Conservation (phyloP, 139 green algal genomes). For the Chlorella sp. region DNA sequence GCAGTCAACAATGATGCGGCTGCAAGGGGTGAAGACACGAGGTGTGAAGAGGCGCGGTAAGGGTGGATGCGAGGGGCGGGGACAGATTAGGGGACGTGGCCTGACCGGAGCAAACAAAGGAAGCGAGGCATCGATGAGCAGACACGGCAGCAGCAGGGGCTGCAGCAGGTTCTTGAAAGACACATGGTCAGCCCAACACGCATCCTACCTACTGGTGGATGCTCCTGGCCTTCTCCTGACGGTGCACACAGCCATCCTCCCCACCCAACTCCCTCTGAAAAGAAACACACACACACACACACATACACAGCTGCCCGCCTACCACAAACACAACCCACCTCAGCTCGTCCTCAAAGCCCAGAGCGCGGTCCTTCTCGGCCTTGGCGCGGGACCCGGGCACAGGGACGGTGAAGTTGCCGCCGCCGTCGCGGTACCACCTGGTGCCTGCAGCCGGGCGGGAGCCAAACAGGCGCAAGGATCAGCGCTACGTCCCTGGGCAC, state of each 20-base stretch:
- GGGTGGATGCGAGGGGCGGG: too few relatives aligned
- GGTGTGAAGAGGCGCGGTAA: neutral
- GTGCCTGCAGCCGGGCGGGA: conserved; percentile 44
- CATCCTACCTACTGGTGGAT: neutral
- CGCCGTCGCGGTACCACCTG: conserved; percentile 87
- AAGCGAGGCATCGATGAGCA: neutral
- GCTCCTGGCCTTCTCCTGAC: too few relatives aligned
- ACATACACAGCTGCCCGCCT: neutral
- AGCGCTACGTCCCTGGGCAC: too few relatives aligned
- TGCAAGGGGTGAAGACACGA: neutral
- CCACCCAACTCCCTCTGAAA: too few relatives aligned
- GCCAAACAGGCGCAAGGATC: too few relatives aligned
- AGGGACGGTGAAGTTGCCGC: conserved; percentile 82
- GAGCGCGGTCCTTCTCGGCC: neutral
- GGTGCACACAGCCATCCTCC: too few relatives aligned
- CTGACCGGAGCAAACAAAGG: neutral
- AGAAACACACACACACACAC: neutral
- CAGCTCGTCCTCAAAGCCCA: conserved; percentile 65
- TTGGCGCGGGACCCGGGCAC: conserved; percentile 58
- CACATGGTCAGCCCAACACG: neutral
- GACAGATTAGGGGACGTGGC: neutral
- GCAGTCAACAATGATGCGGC: conserved; percentile 78
- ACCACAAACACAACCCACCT: conserved; percentile 14
- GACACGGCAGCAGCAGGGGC: too few relatives aligned
- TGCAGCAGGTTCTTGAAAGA: neutral